Percentiles rank a stretch among this genome's conserved stretches.
These are phyloP conservation scores for Chrysanthemum makinoi DNA, from an alignment of 129 eudicot species.

Conservation along the genomic window DNA sequence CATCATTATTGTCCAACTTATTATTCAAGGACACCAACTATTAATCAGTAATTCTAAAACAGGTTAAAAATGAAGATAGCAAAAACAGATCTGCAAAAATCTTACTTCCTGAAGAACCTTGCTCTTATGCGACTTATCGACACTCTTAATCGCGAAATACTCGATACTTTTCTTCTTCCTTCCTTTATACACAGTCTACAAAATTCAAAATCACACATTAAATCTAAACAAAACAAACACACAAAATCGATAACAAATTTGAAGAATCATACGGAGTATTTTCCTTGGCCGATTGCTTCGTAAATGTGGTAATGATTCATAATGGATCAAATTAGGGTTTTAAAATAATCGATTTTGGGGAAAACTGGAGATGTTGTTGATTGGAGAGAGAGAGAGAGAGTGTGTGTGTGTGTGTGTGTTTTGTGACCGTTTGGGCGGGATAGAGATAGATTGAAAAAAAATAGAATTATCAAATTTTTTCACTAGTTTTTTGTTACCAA, in stretches of 20 bases:
- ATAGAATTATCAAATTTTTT: constrained; percentile 10
- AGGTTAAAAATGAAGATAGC: neutral
- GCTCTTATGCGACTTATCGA: constrained; percentile 77
- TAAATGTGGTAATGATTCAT: constrained; percentile 90
- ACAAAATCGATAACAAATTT: constrained; percentile 3
- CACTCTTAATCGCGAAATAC: constrained; percentile 79
- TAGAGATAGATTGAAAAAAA: constrained; percentile 24
- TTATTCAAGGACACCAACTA: no score
- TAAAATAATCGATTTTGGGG: neutral
- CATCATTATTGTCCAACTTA: no score
- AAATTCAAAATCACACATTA: neutral
- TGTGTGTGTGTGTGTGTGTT: constrained; percentile 5
- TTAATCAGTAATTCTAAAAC: neutral
- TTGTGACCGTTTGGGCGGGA: constrained; percentile 41
- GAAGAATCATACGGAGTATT: constrained; percentile 54
- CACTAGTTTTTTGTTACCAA: no score
- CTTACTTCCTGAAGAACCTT: constrained; percentile 93
- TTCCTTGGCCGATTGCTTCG: constrained; percentile 88
- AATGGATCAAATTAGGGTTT: constrained; percentile 24
- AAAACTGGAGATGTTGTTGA: neutral
- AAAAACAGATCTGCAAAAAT: neutral
- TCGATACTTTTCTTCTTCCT: constrained; percentile 83
- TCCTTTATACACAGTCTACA: constrained; percentile 84
- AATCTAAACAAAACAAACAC: neutral
- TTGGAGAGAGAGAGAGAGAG: constrained; percentile 12